Evolutionary conservation across 1,284 basidiomycete species (phyloP), one percentile per base, ranked within the genome.

Genomic region (Marasmius tenuissimus): DNA sequence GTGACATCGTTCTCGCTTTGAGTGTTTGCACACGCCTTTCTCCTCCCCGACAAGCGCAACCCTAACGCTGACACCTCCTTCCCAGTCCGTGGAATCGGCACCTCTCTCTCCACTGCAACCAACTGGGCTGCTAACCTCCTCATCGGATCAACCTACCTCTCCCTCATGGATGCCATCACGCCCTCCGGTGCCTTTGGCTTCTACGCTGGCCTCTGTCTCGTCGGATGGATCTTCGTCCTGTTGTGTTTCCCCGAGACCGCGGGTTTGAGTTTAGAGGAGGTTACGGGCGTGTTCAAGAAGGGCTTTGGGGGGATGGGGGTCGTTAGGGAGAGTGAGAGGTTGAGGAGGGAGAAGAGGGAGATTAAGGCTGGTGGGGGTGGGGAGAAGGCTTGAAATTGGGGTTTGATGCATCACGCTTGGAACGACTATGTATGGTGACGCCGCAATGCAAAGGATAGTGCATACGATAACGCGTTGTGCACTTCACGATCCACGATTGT

Each of bases 91-190:
- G 93, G 92, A 2, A 84, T 94, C 53, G 93, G 92, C 22, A 90
- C 90, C 11, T 89, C 89, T 2, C 80, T 94, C 63, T 81, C 87
- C n/a, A 94, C 92, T 0, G 87, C 91, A 3, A 88, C 85, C 37
- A 93, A 93, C 75, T 94, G 92, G 92, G 82, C 78, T n/a, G 82
- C 81, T 18, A 94, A 94, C 73, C 80, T 94, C 39, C 78, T 94
- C 68, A 91, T 94, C 68, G 85, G 85, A 1, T 85, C 90, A 18
- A 95, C 88, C 5, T 91, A 93, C 76, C 85, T 94, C 63, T 89
- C 86, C 3, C 82, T 94, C 60, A 93, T 94, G 85, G 80, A 84
- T 48, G 73, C 76, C 33, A 92, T 92, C 70, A 92, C 90, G 0
- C 89, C 93, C 0, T 79, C 91, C 0, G 91, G 91, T 11, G 89